Evolutionary conservation across 1,284 basidiomycete species (phyloP).

Genomic region (Xerocomus nothofagi): DNA sequence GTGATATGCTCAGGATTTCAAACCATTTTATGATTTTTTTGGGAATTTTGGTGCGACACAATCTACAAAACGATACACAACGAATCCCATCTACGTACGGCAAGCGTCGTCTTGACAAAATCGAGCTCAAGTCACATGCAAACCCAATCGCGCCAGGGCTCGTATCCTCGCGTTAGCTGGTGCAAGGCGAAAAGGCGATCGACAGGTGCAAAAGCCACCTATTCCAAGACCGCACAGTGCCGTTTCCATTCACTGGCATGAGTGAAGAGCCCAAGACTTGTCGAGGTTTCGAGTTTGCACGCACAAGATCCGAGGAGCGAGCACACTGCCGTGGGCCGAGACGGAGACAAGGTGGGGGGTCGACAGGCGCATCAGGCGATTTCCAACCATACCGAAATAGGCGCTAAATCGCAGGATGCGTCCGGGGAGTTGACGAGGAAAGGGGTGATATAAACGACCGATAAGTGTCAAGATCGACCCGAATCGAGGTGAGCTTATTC

Average conservation of each 20-base stretch:
- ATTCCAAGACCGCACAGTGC: neutral
- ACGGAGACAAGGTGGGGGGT: neutral
- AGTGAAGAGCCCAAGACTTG: neutral
- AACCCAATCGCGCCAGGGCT: neutral
- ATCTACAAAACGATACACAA: slow-evolving; percentile 3
- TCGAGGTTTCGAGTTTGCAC: neutral
- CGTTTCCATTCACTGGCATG: neutral
- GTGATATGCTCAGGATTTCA: neutral
- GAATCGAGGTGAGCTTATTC: neutral
- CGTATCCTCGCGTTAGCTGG: neutral
- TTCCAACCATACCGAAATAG: slow-evolving; percentile 6
- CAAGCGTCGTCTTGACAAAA: no score
- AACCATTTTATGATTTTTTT: slow-evolving; percentile 1
- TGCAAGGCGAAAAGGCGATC: neutral
- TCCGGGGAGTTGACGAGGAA: neutral
- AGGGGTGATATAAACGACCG: neutral
- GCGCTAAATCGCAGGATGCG: slow-evolving; percentile 10
- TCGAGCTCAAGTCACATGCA: neutral
- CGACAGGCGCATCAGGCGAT: neutral
- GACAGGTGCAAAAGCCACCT: neutral
- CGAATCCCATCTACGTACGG: neutral
- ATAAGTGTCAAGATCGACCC: neutral
- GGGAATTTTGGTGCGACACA: neutral
- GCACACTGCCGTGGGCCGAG: neutral
- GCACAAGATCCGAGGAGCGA: neutral